Evolutionary conservation across 768 basidiomycete genomes (phyloP).

Genomic region (Mycena epipterygia): DNA sequence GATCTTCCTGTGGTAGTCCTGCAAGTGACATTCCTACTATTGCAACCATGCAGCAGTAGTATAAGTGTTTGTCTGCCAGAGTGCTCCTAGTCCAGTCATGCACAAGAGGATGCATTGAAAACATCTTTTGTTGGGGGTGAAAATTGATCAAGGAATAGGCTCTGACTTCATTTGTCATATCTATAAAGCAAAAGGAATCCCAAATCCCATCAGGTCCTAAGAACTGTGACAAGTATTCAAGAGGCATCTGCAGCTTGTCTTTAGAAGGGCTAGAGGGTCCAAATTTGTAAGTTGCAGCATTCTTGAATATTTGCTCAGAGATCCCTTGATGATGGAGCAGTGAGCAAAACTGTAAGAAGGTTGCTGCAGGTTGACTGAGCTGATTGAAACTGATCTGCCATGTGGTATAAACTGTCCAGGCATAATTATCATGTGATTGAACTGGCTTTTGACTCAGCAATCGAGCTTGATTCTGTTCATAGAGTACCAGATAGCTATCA

Average conservation of each 20-base stretch:
- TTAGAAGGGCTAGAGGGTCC: background rate
- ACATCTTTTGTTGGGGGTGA: background rate
- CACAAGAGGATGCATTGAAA: background rate
- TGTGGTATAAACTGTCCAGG: no score
- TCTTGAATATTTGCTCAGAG: background rate
- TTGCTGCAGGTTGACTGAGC: background rate
- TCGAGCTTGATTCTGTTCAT: no score
- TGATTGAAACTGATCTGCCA: background rate
- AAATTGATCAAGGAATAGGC: background rate
- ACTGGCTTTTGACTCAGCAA: no score
- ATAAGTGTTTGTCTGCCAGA: no score
- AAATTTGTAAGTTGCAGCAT: background rate
- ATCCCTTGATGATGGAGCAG: background rate
- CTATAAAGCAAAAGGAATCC: background rate
- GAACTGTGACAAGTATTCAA: background rate
- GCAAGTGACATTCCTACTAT: no score
- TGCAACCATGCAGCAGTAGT: no score
- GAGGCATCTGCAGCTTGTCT: background rate
- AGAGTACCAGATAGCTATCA: no score
- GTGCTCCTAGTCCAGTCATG: background rate
- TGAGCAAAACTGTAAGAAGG: background rate
- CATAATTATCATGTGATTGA: no score
- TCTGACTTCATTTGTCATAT: no score
- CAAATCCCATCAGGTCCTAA: background rate
- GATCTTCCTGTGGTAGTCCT: no score